Conservation (phyloP, 202 grass and related monocot species). For the Setaria viridis region DNA sequence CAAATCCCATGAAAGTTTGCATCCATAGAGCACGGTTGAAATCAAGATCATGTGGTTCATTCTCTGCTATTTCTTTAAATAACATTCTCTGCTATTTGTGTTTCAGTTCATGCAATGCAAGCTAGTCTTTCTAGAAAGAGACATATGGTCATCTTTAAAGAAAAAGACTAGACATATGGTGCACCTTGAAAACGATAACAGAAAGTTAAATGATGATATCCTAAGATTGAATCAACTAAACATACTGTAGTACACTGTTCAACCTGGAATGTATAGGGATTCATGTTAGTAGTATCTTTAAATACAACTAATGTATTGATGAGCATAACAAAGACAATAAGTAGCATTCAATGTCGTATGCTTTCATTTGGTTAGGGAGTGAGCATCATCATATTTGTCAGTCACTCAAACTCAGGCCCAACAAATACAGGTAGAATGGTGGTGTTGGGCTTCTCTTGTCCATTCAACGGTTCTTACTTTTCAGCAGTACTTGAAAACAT, state of each 20-base stretch:
- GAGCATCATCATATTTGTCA: constrained; percentile 1
- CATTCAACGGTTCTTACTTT: constrained; percentile 5
- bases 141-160: background rate
- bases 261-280: background rate
- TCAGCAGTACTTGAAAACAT: background rate
- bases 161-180: background rate
- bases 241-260: background rate
- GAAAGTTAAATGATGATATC: background rate
- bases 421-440: background rate
- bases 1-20: background rate
- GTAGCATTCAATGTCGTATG: constrained; percentile 2
- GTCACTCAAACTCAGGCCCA: background rate
- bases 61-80: background rate
- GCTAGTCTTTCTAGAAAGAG: background rate
- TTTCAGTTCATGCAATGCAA: background rate
- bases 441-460: constrained; percentile 6
- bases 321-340: constrained; percentile 6
- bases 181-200: background rate
- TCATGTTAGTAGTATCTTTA: background rate
- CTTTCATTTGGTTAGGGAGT: constrained; percentile 31
- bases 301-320: constrained; percentile 19
- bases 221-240: constrained; percentile 1
- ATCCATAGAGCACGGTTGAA: background rate
- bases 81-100: background rate
- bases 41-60: background rate